Evolutionary conservation across 2,329 filamentous ascomycete genomes (phyloP).

Genomic region (Scedosporium apiospermum): DNA sequence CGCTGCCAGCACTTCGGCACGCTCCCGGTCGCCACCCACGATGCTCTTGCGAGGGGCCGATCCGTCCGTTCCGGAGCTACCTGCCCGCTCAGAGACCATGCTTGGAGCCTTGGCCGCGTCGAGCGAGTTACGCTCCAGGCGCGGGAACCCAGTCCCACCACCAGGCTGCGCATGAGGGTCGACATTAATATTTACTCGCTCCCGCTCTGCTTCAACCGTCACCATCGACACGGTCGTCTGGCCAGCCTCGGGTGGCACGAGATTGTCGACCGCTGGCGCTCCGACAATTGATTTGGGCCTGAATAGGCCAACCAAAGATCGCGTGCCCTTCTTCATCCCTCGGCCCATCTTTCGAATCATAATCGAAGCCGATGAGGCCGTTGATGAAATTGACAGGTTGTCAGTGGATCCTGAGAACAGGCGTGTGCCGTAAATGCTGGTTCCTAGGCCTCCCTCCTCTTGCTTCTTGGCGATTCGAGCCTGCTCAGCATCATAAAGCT

Average conservation of each 20-base stretch:
- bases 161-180: conserved; percentile 53
- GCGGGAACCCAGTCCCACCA: conserved; percentile 72
- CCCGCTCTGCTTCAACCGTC: conserved; percentile 86
- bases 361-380: conserved; percentile 79
- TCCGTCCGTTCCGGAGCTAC: conserved; percentile 49
- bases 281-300: conserved; percentile 87
- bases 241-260: conserved; percentile 51
- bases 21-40: conserved; percentile 78
- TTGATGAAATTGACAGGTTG: conserved; percentile 85
- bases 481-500: conserved; percentile 77
- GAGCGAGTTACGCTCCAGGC: conserved; percentile 71
- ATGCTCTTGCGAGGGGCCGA: conserved; percentile 73
- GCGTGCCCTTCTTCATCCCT: conserved; percentile 89
- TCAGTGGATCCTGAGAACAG: conserved; percentile 88
- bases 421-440: conserved; percentile 83
- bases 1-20: conserved; percentile 82
- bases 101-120: conserved; percentile 49
- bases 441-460: conserved; percentile 84
- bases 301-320: conserved; percentile 89
- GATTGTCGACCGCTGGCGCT: conserved; percentile 59
- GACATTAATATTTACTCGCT: conserved; percentile 67
- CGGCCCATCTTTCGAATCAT: conserved; percentile 99
- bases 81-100: conserved; percentile 37
- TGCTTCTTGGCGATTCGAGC: conserved; percentile 85
- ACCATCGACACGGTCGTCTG: conserved; percentile 89